A percentile compares a stretch with the other conserved stretches of the same genome.
Conservation (phyloP, 2,329 filamentous ascomycete genomes). For the Orbilia javanica region DNA sequence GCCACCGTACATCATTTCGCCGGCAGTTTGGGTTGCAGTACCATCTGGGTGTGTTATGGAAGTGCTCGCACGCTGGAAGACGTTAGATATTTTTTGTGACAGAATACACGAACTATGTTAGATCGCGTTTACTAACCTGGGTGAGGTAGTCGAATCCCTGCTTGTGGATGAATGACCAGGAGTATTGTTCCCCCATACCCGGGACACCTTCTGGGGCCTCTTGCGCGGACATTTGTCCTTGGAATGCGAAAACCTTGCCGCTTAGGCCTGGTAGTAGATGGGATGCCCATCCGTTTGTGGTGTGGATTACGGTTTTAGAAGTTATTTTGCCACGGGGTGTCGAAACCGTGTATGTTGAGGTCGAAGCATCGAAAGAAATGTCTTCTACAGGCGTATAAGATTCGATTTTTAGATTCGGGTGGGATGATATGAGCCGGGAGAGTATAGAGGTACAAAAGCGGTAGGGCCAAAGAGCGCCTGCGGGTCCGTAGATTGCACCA, state of each 20-base stretch:
- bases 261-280: constrained; percentile 70
- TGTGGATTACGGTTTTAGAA: constrained; percentile 71
- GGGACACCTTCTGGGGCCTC: constrained; percentile 64
- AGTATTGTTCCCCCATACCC: constrained; percentile 59
- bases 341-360: constrained; percentile 66
- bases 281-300: constrained; percentile 71
- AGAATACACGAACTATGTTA: constrained; percentile 13
- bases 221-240: constrained; percentile 70
- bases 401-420: constrained; percentile 60
- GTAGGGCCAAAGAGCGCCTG: constrained; percentile 70
- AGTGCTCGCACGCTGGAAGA: constrained; percentile 27
- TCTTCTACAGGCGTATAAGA: constrained; percentile 63
- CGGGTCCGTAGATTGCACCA: constrained; percentile 63
- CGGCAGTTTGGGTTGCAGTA: constrained; percentile 56
- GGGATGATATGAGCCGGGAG: constrained; percentile 65
- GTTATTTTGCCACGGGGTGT: constrained; percentile 68
- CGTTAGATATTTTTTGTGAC: neutral
- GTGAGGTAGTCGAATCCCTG: constrained; percentile 70
- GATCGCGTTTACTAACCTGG: constrained; percentile 65
- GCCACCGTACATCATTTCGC: constrained; percentile 71
- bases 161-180: constrained; percentile 69
- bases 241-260: constrained; percentile 67
- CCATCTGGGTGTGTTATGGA: constrained; percentile 59
- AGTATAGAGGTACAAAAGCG: constrained; percentile 68
- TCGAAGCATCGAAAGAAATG: constrained; percentile 66